A percentile compares a stretch with the other conserved stretches of the same genome.
phyloP scores from a whole-genome alignment of 768 basidiomycete genomes.

The Suillus variegatus region DNA sequence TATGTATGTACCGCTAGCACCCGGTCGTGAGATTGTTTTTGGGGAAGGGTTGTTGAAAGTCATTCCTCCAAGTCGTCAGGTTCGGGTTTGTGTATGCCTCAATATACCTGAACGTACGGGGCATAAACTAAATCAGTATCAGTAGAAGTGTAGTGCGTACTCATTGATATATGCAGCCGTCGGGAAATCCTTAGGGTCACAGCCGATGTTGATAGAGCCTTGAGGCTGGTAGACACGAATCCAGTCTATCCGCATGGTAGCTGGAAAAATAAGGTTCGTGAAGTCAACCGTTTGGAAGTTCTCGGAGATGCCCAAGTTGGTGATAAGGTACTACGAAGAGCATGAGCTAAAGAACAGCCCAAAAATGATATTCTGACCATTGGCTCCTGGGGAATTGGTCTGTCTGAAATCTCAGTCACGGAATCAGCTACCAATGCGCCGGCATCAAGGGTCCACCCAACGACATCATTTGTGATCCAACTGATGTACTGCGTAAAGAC shows the following conservation, averaged over 20 bases:
- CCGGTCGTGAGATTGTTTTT: slow-evolving; percentile 62
- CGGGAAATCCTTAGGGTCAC: slow-evolving; percentile 77
- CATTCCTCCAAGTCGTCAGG: slow-evolving; percentile 71
- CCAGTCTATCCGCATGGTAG: slow-evolving; percentile 79
- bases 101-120: slow-evolving; percentile 38
- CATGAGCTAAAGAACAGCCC: slow-evolving; percentile 3
- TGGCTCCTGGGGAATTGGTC: slow-evolving; percentile 82
- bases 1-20: slow-evolving; percentile 41
- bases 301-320: slow-evolving; percentile 82
- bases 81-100: slow-evolving; percentile 85
- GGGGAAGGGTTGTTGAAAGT: slow-evolving; percentile 67
- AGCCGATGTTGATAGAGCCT: slow-evolving; percentile 74
- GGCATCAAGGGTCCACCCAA: slow-evolving; percentile 71
- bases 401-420: slow-evolving; percentile 57
- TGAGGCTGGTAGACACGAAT: slow-evolving; percentile 88
- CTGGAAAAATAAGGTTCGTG: slow-evolving; percentile 68
- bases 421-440: slow-evolving; percentile 60
- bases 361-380: slow-evolving; percentile 52
- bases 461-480: slow-evolving; percentile 67
- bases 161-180: slow-evolving; percentile 80
- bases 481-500: slow-evolving; percentile 61
- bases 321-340: slow-evolving; percentile 68
- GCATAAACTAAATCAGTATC: slow-evolving; percentile 7
- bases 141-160: slow-evolving; percentile 39
- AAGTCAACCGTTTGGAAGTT: slow-evolving; percentile 82